Evolutionary conservation across 495 filamentous ascomycete genomes (phyloP), one percentile per base, ranked within the genome.

Genomic region (Daldinia childiae): DNA sequence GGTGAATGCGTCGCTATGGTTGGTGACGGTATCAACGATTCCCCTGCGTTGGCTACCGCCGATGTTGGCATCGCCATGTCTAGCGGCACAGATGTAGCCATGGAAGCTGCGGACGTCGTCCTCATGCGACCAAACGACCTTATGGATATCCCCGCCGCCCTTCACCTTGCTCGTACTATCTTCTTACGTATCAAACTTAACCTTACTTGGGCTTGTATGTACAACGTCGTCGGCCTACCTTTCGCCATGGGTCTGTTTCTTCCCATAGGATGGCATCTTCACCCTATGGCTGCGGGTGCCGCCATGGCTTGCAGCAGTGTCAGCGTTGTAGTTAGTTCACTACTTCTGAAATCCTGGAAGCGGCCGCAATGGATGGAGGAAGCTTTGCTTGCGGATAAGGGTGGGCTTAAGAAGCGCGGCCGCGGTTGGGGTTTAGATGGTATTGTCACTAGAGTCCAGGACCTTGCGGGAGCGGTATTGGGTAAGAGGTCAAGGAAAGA

Each of bases 11-110:
- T 99, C 24, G 95, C 93, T 71, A 98, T 99, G 95, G 95, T 98
- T 24, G 95, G 95, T 58, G 95, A 99, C 77, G 95, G 95, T 39
- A 98, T 99, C 86, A 99, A 99, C 79, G 95, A 99, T 83, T 98
- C 95, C 0, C 95, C 95, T 0, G 95, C 95, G 1, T 87, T 99
- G 2, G 95, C 95, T 15, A 97, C 93, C 1, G 94, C 95, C 30
- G 88, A 94, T 66, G 89, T 98, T 48, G 95, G 95, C 64, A 97
- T 99, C 73, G 93, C 94, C 17, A 91, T 99, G 77, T 87, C 92
- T 17, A 92, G 90, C 0, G 95, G 95, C 62, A 98, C 95, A 0
- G 95, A 99, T 79, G 95, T 99, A 1, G 95, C 95, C 41, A 95
- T 99, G 89, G 95, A 99, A 82, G 95, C 95, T 4, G 96, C 95